These are phyloP conservation scores for Mortierella sp. DNA, from an alignment of 371 early-diverging fungal genomes.

Conservation along the genomic window DNA sequence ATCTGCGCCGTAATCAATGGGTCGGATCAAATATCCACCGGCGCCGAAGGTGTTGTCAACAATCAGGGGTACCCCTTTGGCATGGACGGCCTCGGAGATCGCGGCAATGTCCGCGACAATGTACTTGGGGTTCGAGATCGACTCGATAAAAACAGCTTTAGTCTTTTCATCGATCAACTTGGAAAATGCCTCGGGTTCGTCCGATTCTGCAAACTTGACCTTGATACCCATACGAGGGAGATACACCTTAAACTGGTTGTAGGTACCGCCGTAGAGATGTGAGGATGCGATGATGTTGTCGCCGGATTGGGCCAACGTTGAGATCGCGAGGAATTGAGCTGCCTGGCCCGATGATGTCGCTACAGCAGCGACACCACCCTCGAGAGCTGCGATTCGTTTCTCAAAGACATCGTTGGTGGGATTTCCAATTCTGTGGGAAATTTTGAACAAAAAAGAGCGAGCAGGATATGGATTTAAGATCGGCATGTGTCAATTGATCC, in stretches of 20 bases:
- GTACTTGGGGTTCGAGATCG: constrained; percentile 89
- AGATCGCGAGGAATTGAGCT: constrained; percentile 84
- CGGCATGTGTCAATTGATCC: no score
- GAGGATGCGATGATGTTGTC: constrained; percentile 87
- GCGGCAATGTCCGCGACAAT: constrained; percentile 85
- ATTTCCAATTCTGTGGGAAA: constrained; percentile 71
- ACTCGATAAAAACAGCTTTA: constrained; percentile 88
- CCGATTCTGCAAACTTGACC: constrained; percentile 78
- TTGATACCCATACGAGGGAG: constrained; percentile 86
- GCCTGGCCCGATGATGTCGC: constrained; percentile 82
- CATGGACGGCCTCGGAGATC: constrained; percentile 83
- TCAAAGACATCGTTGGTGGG: constrained; percentile 92
- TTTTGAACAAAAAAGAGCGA: neutral
- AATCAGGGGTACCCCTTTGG: constrained; percentile 83
- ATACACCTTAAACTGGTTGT: constrained; percentile 87
- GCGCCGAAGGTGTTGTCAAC: constrained; percentile 94
- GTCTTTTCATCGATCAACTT: constrained; percentile 85
- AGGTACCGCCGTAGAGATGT: constrained; percentile 89
- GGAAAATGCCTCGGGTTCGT: constrained; percentile 75
- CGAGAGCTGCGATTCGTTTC: constrained; percentile 88
- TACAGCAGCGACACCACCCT: constrained; percentile 75
- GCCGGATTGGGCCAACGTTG: constrained; percentile 79
- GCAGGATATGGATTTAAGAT: neutral
- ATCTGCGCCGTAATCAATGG: constrained; percentile 92
- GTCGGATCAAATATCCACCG: constrained; percentile 87